Evolutionary conservation across 2,329 filamentous ascomycete genomes (phyloP), one percentile per base, ranked within the genome.

Genomic region (Sporothrix pallida): DNA sequence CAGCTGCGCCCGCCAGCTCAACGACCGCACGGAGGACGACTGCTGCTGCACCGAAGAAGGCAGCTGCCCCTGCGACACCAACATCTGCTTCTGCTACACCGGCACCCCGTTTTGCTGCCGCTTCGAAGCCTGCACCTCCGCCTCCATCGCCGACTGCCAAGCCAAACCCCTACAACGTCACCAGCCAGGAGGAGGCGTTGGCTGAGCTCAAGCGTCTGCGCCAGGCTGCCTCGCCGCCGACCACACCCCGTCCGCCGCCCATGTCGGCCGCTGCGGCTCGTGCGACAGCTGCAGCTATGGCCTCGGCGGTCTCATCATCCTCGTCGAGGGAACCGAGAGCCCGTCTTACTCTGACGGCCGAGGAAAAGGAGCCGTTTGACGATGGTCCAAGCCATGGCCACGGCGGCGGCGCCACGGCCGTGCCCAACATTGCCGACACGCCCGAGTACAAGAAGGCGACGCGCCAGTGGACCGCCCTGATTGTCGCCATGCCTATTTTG

Each of bases 401-500:
- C 50, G 44, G 50, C 46, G 46, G 44, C n/a, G 48, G 44, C 12
- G 63, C 70, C 3, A 50, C 56, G n/a, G 50, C 63, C 3, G 74
- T 69, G 31, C 78, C 76, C 46, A 77, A 74, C 42, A 74, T 81
- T 63, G 80, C 82, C 68, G 79, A 79, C 26, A 83, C 82, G 73
- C 79, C 81, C 52, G 82, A 83, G 60, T 87, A 86, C 78, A 83
- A 84, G 72, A 76, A 78, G 52, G 83, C 84, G 44, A 82, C 83
- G 72, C 79, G 85, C 74, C 84, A 83, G 77, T 88, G 85, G 82
- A 80, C 83, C 2, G 80, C 81, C 26, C 75, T 83, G 8, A 86
- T 89, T 76, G 83, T 89, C 72, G 86, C 85, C 31, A 77, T 88
- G 79, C 87, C 87, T 1, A 84, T 89, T 46, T 77, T 88, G 4